Conservation (phyloP, 208 protist species). For the Wallacemonas sp. region DNA sequence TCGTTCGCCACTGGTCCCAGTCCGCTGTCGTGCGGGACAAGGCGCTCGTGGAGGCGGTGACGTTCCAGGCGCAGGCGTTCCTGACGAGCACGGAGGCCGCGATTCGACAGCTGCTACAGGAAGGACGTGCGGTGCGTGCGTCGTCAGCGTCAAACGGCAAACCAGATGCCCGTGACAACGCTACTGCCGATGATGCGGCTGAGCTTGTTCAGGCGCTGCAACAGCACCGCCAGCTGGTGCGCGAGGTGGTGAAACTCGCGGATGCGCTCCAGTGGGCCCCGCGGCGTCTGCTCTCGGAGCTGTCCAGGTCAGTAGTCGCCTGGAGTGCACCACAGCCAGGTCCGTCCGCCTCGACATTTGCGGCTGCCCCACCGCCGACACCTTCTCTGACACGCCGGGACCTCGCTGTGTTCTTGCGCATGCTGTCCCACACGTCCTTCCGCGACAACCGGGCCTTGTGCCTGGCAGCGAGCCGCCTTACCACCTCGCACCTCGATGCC, state of each 20-base stretch:
- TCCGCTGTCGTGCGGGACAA: not conserved
- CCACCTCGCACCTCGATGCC: not conserved
- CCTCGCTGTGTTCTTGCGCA: constrained; percentile 34
- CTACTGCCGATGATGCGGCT: not conserved
- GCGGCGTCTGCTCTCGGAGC: constrained; percentile 50
- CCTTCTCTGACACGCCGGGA: constrained; percentile 41
- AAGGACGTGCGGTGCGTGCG: not conserved
- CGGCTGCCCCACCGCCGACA: not conserved
- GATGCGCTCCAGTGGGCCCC: constrained; percentile 36
- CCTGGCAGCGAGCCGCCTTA: constrained; percentile 38
- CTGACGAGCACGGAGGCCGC: not conserved
- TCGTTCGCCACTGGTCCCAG: not conserved
- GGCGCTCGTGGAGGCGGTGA: constrained; percentile 24
- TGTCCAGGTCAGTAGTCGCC: constrained; percentile 35
- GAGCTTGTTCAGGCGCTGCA: constrained; percentile 1
- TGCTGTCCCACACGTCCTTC: constrained; percentile 51
- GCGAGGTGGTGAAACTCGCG: constrained; percentile 24
- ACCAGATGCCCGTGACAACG: not conserved
- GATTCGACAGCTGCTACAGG: not conserved
- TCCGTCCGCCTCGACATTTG: not conserved
- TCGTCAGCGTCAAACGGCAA: not conserved
- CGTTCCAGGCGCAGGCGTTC: constrained; percentile 4
- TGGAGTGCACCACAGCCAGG: constrained; percentile 18
- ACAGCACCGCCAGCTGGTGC: constrained; percentile 13
- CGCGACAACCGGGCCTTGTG: constrained; percentile 54